Evolutionary conservation across 352 stramenopile species (phyloP), one percentile per base, ranked within the genome.

Genomic region (Aphanomyces invadans): DNA sequence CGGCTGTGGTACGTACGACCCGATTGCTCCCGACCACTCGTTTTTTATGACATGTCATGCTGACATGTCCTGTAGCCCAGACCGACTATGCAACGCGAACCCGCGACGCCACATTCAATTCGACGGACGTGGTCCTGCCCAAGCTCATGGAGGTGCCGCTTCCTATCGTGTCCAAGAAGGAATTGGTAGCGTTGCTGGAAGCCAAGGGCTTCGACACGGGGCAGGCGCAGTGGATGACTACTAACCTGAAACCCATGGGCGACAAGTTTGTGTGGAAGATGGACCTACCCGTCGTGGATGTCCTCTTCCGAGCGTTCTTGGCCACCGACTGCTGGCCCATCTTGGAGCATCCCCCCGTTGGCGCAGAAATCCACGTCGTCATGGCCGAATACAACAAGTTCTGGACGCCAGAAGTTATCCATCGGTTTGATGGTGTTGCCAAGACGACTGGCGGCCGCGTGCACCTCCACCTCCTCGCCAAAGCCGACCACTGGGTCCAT

Each of bases 251-350:
- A 31, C 56, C 85, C 5, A 77, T 67, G 19, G 76, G 78, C 0
- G 83, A 90, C 59, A 64, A 80, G 21, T 90, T 89, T 71, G 76
- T 78, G 51, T 92, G 83, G 83, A 92, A 90, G 69, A 90, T 90
- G 81, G 71, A 90, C 65, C 73, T 90, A 1, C 71, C 76, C 21
- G 81, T 90, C 25, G 78, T 92, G 65, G 81, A 90, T 52, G 54
- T 84, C 69, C 76, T 92, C 48, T 90, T 90, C 64, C 32, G 74
- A 19, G 86, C 80, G 12, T 92, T 90, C 61, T 52, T 89, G 19
- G 53, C 70, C 0, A 78, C 74, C n/a, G 83, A 92, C 42, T 70
- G 89, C 21, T 90, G 81, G 82, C 79, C 82, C 9, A 68, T 86
- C 0, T 73, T 92, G 25, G 67, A 74, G 31, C 66, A 78, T 49